Base-by-base conservation (phyloP, 129 eudicot genomes). In the Helianthus tuberosus region DNA sequence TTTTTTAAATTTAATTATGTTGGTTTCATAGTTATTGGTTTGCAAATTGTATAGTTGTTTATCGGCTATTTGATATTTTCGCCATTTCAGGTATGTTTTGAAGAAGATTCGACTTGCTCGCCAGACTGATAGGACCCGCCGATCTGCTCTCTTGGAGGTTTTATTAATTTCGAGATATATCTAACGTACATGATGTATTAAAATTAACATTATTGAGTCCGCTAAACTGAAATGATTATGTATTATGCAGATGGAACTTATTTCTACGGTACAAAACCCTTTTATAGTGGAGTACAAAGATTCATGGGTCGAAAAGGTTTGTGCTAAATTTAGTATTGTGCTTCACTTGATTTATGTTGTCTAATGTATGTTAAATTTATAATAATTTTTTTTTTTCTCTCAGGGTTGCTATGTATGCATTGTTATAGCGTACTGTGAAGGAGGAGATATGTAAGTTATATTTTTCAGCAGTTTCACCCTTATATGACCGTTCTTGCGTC, bases 401-500 rank as follows among this genome's bases (percentile, higher is more conserved):
- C 89, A 94, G 97, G 99, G 99, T 70, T 95, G 99, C 83, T 95
- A 88, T 85, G 99, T 78, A 53, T 95, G 99, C 85, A 95, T 95
- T 64, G 87, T 95, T 15, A 89, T 91, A 64, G 96, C 90, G 3
- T 95, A 91, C 68, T 95, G 99, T 72, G 99, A 95, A 82, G 97
- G 99, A 75, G 98, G 98, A 81, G 98, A 94, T 82, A 86, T 93
- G 97, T 94, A 82, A 88, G 98, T 76, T 65, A 38, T 64, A 52
- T 55, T 50, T 9, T 11, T 32, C 32, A 44, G 43, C 48, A 61
- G 20, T 13, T 32, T 9, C 8, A 11, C 8, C 50, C 36, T 57
- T 5, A 4, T 69, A 53, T 52, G 6, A 52, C 43, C 23, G n/a
- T 43, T 39, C 29, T 32, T 53, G 9, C 66, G 5, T n/a, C 36